Evolutionary conservation across 371 early-diverging fungal species (phyloP).

Genomic region (Chytridiales sp.): DNA sequence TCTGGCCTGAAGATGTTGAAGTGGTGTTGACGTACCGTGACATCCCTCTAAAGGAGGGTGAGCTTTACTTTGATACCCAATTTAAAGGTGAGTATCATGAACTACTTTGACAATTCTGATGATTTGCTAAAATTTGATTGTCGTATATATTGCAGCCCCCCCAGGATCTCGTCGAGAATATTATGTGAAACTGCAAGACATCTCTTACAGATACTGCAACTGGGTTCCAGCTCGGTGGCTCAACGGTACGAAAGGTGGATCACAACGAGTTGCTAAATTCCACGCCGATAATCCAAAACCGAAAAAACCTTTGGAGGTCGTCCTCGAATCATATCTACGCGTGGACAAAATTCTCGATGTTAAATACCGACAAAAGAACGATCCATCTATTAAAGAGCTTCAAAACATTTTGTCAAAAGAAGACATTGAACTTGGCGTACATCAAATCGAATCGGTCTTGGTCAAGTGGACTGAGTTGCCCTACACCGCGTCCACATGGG

Average conservation of each 20-base stretch:
- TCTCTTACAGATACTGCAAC: slow-evolving; percentile 26
- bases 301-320: neutral
- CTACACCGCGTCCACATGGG: slow-evolving; percentile 43
- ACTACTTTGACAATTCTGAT: neutral
- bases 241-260: slow-evolving; percentile 6
- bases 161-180: slow-evolving; percentile 21
- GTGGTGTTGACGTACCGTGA: slow-evolving; percentile 32
- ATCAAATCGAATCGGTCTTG: slow-evolving; percentile 22
- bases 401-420: neutral
- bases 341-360: slow-evolving; percentile 34
- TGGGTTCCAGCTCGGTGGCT: slow-evolving; percentile 46
- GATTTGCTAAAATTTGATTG: neutral
- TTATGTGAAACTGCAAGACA: slow-evolving; percentile 34
- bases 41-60: neutral
- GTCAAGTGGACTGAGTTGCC: slow-evolving; percentile 47
- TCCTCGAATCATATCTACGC: neutral
- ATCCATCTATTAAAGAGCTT: neutral
- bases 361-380: neutral
- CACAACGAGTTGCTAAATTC: slow-evolving; percentile 11
- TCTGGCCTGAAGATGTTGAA: slow-evolving; percentile 25
- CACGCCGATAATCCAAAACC: neutral
- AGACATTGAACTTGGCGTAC: slow-evolving; percentile 6
- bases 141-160: neutral
- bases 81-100: too few species aligned
- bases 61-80: neutral